Percentiles rank a stretch among this genome's conserved stretches.
These are phyloP conservation scores for Trichoderma pleuroti DNA, from an alignment of 2,329 filamentous ascomycete species.

Conservation along the genomic window DNA sequence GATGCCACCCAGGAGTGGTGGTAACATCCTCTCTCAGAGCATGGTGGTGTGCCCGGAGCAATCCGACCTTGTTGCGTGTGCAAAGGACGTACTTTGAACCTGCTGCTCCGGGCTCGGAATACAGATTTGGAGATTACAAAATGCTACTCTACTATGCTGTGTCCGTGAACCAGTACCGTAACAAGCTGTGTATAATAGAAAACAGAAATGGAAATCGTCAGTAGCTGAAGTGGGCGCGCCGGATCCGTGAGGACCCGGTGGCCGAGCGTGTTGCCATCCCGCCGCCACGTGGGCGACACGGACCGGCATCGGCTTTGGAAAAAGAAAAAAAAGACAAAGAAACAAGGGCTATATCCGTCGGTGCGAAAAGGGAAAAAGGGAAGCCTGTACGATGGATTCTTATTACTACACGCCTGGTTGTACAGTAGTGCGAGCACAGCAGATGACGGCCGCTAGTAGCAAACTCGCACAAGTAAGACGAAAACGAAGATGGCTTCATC, in stretches of 20 bases:
- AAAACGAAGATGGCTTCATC: constrained; percentile 3
- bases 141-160: not conserved
- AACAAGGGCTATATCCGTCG: not conserved
- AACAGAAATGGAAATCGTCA: not conserved
- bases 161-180: not conserved
- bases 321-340: not conserved
- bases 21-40: not conserved
- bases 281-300: constrained; percentile 6
- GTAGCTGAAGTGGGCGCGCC: not conserved
- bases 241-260: not conserved
- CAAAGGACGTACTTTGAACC: not conserved
- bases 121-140: not conserved
- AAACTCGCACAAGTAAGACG: not conserved
- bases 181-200: not conserved
- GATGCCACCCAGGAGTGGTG: not conserved
- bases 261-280: not conserved
- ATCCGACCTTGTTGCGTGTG: not conserved
- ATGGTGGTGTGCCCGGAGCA: not conserved
- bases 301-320: not conserved
- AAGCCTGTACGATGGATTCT: not conserved
- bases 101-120: not conserved
- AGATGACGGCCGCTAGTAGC: not conserved
- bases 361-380: not conserved
- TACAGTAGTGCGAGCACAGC: not conserved
- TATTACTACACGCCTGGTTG: not conserved